Percentiles rank a stretch among this genome's conserved stretches.
Conservation (phyloP, 352 stramenopile genomes). For the Globisporangium paroecandrum region DNA sequence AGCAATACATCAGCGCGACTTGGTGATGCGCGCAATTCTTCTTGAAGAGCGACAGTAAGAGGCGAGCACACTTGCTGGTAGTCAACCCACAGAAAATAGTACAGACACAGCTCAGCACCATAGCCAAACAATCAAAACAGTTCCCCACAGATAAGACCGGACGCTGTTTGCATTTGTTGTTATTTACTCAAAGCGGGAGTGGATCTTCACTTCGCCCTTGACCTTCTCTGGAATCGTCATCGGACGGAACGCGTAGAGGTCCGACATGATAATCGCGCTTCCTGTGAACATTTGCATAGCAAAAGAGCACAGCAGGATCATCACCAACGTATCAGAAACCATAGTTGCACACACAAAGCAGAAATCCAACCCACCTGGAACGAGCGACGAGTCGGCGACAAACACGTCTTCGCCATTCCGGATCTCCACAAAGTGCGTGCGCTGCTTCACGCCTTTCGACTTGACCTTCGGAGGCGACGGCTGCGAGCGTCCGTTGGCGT, state of each 20-base stretch:
- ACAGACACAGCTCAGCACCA: not conserved
- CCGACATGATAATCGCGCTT: conserved; percentile 48
- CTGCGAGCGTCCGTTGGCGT: conserved; percentile 40
- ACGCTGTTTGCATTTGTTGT: not conserved
- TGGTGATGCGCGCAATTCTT: not conserved
- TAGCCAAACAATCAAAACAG: not conserved
- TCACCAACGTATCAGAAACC: not conserved
- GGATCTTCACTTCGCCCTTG: conserved; percentile 56
- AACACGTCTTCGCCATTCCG: conserved; percentile 66
- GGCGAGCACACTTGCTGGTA: not conserved
- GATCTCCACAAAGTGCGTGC: conserved; percentile 75
- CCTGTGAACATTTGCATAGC: conserved; percentile 13
- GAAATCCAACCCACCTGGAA: conserved; percentile 32
- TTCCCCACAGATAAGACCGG: not conserved
- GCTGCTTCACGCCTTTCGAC: conserved; percentile 83
- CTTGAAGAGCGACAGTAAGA: not conserved
- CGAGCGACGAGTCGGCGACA: conserved; percentile 70
- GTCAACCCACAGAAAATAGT: not conserved
- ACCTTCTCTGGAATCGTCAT: conserved; percentile 37
- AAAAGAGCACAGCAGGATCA: not conserved
- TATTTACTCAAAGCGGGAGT: conserved; percentile 63
- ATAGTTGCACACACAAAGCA: not conserved
- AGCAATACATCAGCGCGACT: not conserved
- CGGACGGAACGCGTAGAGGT: conserved; percentile 71
- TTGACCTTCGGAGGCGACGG: conserved; percentile 58